Percentiles rank a stretch among this genome's conserved stretches.
These are phyloP conservation scores for bread wheat (Triticum aestivum) DNA, from an alignment of 176 grass and related monocot species.

Conservation along the genomic window DNA sequence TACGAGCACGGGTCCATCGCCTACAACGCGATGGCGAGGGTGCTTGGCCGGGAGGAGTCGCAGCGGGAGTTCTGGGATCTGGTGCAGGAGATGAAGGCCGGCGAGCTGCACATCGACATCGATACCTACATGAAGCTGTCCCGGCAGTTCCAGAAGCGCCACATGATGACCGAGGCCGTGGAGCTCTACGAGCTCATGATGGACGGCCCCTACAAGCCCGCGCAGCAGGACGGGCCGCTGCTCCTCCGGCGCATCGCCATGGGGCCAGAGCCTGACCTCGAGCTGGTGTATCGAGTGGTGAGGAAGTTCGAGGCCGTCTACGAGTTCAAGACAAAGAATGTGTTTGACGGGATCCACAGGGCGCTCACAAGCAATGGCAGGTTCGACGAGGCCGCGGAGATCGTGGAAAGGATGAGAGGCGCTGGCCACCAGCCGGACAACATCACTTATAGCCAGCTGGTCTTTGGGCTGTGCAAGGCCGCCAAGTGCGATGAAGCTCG, in stretches of 20 bases:
- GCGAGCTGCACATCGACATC: slow-evolving; percentile 62
- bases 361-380: slow-evolving; percentile 61
- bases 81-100: slow-evolving; percentile 59
- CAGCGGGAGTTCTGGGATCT: slow-evolving; percentile 66
- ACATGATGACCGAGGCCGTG: slow-evolving; percentile 65
- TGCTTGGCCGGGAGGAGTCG: slow-evolving; percentile 57
- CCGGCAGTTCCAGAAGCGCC: slow-evolving; percentile 63
- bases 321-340: slow-evolving; percentile 54
- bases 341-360: slow-evolving; percentile 81
- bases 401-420: slow-evolving; percentile 55
- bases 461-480: slow-evolving; percentile 82
- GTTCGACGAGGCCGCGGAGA: slow-evolving; percentile 64
- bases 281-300: slow-evolving; percentile 69
- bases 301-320: slow-evolving; percentile 60
- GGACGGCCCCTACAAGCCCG: slow-evolving; percentile 81
- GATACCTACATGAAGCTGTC: slow-evolving; percentile 86
- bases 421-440: slow-evolving; percentile 77
- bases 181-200: slow-evolving; percentile 92
- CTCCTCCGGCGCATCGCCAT: slow-evolving; percentile 71
- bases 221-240: slow-evolving; percentile 53
- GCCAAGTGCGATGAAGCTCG: slow-evolving; percentile 60
- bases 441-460: slow-evolving; percentile 78
- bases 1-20: slow-evolving; percentile 50
- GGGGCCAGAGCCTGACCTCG: slow-evolving; percentile 45
- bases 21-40: slow-evolving; percentile 78